phyloP scores from a whole-genome alignment of 2,329 filamentous ascomycete species.

The Esteya vermicola region DNA sequence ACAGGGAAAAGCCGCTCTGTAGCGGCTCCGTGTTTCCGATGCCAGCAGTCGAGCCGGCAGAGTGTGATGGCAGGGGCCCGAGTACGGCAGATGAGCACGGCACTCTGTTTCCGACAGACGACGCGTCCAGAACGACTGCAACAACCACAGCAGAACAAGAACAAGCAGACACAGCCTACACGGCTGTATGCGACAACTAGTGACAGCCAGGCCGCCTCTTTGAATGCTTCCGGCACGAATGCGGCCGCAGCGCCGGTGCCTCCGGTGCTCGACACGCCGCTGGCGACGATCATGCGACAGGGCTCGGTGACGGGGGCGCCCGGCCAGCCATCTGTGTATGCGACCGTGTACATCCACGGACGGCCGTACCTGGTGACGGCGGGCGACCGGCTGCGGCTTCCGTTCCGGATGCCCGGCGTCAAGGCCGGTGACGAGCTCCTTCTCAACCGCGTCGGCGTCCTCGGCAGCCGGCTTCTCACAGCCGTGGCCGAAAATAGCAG shows the following conservation, averaged over 20 bases:
- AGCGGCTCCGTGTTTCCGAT: not conserved
- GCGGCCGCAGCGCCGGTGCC: not conserved
- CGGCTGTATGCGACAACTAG: not conserved
- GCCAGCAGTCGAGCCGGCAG: not conserved
- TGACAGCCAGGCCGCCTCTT: no score
- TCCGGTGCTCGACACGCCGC: not conserved
- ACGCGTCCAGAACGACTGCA: no score
- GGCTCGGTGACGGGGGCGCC: not conserved
- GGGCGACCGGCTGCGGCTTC: slow-evolving; percentile 63
- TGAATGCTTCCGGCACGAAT: not conserved
- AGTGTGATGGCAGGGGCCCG: no score
- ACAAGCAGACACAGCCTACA: no score
- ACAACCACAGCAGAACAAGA: no score
- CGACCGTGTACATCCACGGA: slow-evolving; percentile 66
- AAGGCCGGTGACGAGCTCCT: slow-evolving; percentile 73
- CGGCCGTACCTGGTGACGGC: slow-evolving; percentile 65
- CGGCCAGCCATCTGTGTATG: slow-evolving; percentile 32
- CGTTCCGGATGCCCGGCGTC: slow-evolving; percentile 65
- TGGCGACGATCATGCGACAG: not conserved
- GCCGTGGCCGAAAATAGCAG: not conserved
- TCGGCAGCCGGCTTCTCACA: slow-evolving; percentile 51
- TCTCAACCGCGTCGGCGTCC: slow-evolving; percentile 66
- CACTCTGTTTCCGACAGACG: no score
- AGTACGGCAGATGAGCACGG: no score
- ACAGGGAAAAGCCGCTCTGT: not conserved